A percentile compares a stretch with the other conserved stretches of the same genome.
Conservation (phyloP, 345 rosid species). For the Corchorus capsularis region DNA sequence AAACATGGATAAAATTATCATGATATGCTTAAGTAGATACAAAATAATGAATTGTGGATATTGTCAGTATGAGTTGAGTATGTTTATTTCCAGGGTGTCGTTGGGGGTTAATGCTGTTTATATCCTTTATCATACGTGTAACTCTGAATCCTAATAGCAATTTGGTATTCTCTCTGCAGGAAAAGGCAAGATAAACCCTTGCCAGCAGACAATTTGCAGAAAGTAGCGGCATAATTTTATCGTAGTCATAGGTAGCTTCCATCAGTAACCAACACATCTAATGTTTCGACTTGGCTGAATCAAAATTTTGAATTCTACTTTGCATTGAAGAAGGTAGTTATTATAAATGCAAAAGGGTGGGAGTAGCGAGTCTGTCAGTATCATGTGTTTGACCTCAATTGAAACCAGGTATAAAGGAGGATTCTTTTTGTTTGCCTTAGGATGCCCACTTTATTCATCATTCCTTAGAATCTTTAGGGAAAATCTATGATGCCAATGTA, state of each 20-base stretch:
- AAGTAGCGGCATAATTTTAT: conserved; percentile 4
- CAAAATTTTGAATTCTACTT: not conserved
- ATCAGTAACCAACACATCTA: not conserved
- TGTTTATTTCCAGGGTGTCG: not conserved
- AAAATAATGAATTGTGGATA: not conserved
- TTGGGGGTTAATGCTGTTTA: not conserved
- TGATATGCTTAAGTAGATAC: not conserved
- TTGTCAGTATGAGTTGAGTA: not conserved
- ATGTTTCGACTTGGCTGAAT: not conserved
- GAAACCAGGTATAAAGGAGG: not conserved
- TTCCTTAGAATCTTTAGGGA: not conserved
- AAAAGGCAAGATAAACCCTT: conserved; percentile 23
- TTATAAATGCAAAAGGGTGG: not conserved
- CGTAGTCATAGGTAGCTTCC: not conserved
- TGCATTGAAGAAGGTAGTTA: not conserved
- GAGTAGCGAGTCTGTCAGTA: not conserved
- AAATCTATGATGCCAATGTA: not conserved
- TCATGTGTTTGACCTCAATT: not conserved
- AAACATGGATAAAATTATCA: not conserved
- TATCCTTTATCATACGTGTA: not conserved
- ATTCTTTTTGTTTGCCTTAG: not conserved
- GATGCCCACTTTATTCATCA: not conserved
- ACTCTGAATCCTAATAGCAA: not conserved
- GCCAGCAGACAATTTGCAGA: not conserved
- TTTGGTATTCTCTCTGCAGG: conserved; percentile 28